Base-by-base conservation (phyloP, 345 rosid species). In the Eucalyptus albens region DNA sequence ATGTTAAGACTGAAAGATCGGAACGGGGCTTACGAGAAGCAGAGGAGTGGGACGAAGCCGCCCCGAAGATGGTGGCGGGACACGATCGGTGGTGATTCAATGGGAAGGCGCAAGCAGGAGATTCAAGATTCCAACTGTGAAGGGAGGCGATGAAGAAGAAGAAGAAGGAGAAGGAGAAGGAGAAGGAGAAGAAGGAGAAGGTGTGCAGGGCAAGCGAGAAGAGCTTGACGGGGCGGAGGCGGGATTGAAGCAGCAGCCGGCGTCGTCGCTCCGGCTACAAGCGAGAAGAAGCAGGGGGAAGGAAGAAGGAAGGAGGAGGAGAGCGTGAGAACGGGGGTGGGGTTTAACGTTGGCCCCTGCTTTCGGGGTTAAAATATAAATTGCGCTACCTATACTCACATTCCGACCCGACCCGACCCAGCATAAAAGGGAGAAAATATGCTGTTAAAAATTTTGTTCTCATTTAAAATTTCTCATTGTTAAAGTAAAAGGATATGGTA, bases 401-500 rank as follows among this genome's bases (percentile, higher is more conserved):
- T 26, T 60, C 11, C 15, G 29, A 60, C 69, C 69, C 67, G 6
- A 55, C 60, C 51, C 53, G 53, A 56, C n/a, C 69, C 33, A 4
- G 9, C 15, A 62, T 62, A 67, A 67, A 67, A 9, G 12, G 22
- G 42, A 1, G 3, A 67, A 67, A 67, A 15, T 67, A 16, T 67
- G 37, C 21, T 31, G 72, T n/a, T 6, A 12, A n/a, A n/a, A 14
- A 2, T 31, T 31, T 31, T 67, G 11, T 65, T 65, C 31, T 67
- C 80, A 31, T 31, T 67, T n/a, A 67, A 31, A 15, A 67, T 31
- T 67, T 67, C 16, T 3, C 31, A 60, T 27, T 27, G 31, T 60
- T 60, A 27, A n/a, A 67, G 0, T 3, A 15, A 67, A 67, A 67
- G 16, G 80, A 31, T 8, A 37, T 15, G 0, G 12, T 31, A 0